Evolutionary conservation across 352 stramenopile species (phyloP).

Genomic region (Phytopythium vexans): DNA sequence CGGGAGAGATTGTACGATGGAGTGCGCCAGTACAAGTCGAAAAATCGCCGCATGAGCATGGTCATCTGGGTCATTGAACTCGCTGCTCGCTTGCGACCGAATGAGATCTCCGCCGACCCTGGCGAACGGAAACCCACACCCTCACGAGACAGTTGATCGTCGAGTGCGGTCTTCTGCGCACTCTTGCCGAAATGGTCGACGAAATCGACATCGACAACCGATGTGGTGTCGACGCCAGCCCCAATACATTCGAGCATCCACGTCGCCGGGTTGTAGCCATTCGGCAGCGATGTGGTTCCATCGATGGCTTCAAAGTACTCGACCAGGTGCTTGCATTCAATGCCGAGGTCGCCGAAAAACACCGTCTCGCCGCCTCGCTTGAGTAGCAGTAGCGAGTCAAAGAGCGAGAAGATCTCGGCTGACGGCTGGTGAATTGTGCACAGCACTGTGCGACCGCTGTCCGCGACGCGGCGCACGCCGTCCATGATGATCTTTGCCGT

Average conservation of each 20-base stretch:
- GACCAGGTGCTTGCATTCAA: slow-evolving; percentile 35
- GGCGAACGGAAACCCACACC: slow-evolving; percentile 19
- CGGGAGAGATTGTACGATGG: slow-evolving; percentile 12
- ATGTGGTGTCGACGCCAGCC: slow-evolving; percentile 22
- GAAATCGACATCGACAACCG: slow-evolving; percentile 28
- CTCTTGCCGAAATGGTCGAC: slow-evolving; percentile 26
- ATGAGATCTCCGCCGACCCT: not conserved
- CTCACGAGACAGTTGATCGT: slow-evolving; percentile 9
- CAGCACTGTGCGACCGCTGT: too few species aligned
- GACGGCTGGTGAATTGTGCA: too few species aligned
- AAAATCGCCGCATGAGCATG: slow-evolving; percentile 21
- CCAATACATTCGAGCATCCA: slow-evolving; percentile 81
- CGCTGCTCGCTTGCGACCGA: slow-evolving; percentile 13
- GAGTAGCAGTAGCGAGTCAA: not conserved
- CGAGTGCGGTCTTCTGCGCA: slow-evolving; percentile 13
- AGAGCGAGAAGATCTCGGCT: too few species aligned
- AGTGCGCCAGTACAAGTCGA: slow-evolving; percentile 27
- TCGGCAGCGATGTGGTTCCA: slow-evolving; percentile 28
- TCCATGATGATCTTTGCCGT: slow-evolving; percentile 59
- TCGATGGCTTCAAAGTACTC: slow-evolving; percentile 41
- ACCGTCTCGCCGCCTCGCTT: too few species aligned
- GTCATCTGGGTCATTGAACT: slow-evolving; percentile 15
- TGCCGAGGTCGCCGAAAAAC: slow-evolving; percentile 55
- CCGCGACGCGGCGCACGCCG: slow-evolving; percentile 29
- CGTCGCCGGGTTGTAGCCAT: slow-evolving; percentile 75